A percentile compares a stretch with the other conserved stretches of the same genome.
phyloP scores from a whole-genome alignment of 2,329 filamentous ascomycete genomes.

The Ophiosphaerella herpotricha region DNA sequence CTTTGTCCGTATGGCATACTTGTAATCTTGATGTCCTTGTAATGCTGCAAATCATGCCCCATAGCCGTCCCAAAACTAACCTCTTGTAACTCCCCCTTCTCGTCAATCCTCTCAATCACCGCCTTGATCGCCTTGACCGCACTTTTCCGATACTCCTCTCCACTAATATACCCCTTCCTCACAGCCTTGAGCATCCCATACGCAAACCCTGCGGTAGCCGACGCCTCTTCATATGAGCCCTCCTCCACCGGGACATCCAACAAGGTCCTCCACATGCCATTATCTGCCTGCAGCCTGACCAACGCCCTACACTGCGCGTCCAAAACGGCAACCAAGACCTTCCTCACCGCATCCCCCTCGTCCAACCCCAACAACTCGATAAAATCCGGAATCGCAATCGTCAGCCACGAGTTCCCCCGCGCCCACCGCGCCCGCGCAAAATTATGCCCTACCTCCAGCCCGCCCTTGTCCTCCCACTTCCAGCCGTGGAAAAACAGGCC shows the following conservation, averaged over 20 bases:
- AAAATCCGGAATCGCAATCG: conserved; percentile 82
- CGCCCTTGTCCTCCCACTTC: conserved; percentile 69
- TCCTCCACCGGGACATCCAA: conserved; percentile 68
- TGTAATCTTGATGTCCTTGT: conserved; percentile 75
- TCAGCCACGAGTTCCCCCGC: conserved; percentile 73
- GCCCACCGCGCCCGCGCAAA: conserved; percentile 62
- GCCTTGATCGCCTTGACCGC: conserved; percentile 70
- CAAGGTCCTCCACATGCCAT: conserved; percentile 75
- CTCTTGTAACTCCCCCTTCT: conserved; percentile 71
- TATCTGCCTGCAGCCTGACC: conserved; percentile 60
- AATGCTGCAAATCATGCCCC: conserved; percentile 74
- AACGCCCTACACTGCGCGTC: conserved; percentile 72
- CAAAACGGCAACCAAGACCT: conserved; percentile 65
- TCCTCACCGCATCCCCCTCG: conserved; percentile 63
- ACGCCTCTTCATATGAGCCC: conserved; percentile 76
- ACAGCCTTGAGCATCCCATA: conserved; percentile 78
- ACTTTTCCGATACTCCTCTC: conserved; percentile 62
- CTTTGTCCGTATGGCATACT: conserved; percentile 86
- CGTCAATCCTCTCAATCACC: conserved; percentile 68
- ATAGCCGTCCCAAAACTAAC: conserved; percentile 81
- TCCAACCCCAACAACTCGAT: conserved; percentile 71
- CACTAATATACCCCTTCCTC: conserved; percentile 68
- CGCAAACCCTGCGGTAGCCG: conserved; percentile 79
- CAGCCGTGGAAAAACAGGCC: conserved; percentile 83
- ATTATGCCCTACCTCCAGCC: conserved; percentile 57